Conservation (phyloP, 1,139 yeast species). For the Yamadazyma aaseri region DNA sequence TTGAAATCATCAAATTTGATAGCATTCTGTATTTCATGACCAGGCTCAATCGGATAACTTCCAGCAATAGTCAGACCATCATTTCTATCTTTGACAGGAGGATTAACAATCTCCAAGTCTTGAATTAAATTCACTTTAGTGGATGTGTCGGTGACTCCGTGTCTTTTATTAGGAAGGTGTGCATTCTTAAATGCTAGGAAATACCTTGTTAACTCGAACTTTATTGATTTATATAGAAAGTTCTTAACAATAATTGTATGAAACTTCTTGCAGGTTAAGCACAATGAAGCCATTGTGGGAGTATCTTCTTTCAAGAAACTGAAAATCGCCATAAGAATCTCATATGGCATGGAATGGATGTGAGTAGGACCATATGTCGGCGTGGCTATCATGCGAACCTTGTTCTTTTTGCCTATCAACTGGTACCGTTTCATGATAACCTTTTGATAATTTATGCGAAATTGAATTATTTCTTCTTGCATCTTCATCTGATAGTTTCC, state of each 20-base stretch:
- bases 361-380: conserved; percentile 28
- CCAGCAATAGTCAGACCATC: conserved; percentile 39
- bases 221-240: conserved; percentile 34
- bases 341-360: conserved; percentile 42
- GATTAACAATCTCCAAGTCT: conserved; percentile 29
- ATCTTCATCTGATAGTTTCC: no score
- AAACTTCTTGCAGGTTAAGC: conserved; percentile 37
- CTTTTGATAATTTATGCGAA: not conserved
- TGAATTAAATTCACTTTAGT: conserved; percentile 32
- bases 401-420: conserved; percentile 37
- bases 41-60: conserved; percentile 31
- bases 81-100: conserved; percentile 28
- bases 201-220: conserved; percentile 22
- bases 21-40: conserved; percentile 16
- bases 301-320: conserved; percentile 21
- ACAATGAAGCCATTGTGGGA: conserved; percentile 22
- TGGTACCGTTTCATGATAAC: conserved; percentile 29
- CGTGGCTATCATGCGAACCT: conserved; percentile 13
- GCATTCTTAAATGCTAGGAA: conserved; percentile 33
- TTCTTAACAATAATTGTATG: conserved; percentile 34
- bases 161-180: conserved; percentile 23
- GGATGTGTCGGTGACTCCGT: conserved; percentile 27
- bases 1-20: conserved; percentile 29
- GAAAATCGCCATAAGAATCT: conserved; percentile 37
- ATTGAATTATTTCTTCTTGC: no score